Evolutionary conservation across 2,329 filamentous ascomycete genomes (phyloP).

Genomic region (Botrytis deweyae): DNA sequence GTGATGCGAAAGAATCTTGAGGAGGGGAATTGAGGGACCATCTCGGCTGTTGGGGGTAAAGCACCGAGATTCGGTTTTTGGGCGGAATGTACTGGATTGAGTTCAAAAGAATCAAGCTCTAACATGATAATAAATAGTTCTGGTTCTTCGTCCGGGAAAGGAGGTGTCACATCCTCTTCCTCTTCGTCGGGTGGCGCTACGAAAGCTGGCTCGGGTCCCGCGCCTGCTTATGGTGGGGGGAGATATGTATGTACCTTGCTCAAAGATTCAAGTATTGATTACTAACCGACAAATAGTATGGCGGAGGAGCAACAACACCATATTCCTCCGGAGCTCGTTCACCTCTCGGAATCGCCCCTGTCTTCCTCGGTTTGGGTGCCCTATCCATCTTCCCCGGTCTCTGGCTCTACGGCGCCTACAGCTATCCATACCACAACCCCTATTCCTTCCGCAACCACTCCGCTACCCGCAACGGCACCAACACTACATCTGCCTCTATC

Average conservation of each 20-base stretch:
- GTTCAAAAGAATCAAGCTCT: not conserved
- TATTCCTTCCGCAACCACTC: conserved; percentile 53
- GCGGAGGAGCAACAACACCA: conserved; percentile 61
- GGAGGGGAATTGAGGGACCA: not conserved
- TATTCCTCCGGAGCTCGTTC: conserved; percentile 56
- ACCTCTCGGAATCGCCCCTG: conserved; percentile 51
- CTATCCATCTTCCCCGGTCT: conserved; percentile 50
- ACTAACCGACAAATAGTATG: conserved; percentile 46
- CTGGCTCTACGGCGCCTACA: conserved; percentile 64
- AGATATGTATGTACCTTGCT: conserved; percentile 41
- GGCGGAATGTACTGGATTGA: not conserved
- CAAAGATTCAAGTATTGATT: not conserved
- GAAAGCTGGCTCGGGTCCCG: conserved; percentile 55
- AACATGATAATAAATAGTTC: conserved; percentile 20
- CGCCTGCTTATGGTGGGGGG: conserved; percentile 60
- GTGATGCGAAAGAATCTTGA: not conserved
- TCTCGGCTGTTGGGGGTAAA: not conserved
- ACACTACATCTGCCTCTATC: conserved; percentile 45
- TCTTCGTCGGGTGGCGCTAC: conserved; percentile 51
- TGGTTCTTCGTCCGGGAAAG: conserved; percentile 28
- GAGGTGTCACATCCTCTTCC: conserved; percentile 30
- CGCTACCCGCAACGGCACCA: conserved; percentile 27
- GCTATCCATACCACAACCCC: conserved; percentile 57
- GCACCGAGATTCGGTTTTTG: not conserved
- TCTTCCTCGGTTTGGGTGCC: conserved; percentile 52